Percentiles rank a stretch among this genome's conserved stretches.
Conservation (phyloP, 2,329 filamentous ascomycete species). For the Diaporthe ilicicola region DNA sequence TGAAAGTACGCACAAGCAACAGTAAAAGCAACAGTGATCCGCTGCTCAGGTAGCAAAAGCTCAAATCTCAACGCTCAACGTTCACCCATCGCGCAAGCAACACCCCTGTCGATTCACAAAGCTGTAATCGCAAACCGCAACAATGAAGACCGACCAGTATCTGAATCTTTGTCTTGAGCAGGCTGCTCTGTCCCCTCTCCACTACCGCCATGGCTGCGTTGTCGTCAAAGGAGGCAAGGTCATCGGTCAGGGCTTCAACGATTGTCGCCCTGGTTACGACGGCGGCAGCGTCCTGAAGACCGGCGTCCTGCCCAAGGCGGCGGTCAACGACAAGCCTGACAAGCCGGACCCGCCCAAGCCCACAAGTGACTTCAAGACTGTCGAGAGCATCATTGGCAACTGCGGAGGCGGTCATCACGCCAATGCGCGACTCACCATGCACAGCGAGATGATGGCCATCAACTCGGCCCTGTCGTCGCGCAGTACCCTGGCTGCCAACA, state of each 20-base stretch:
- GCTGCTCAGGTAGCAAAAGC: neutral
- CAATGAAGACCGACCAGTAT: conserved; percentile 49
- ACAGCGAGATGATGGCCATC: conserved; percentile 65
- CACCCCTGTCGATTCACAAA: neutral
- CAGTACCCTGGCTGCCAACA: conserved; percentile 50
- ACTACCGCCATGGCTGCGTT: conserved; percentile 55
- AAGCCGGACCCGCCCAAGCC: conserved; percentile 43
- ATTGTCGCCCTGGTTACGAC: conserved; percentile 57
- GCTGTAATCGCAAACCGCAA: conserved; percentile 11
- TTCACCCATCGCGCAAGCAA: neutral
- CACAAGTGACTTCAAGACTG: conserved; percentile 47
- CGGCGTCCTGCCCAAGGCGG: conserved; percentile 47
- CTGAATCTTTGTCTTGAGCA: conserved; percentile 60
- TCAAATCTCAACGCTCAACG: neutral
- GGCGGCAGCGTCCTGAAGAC: conserved; percentile 56
- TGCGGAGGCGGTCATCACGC: conserved; percentile 45
- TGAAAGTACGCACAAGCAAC: neutral
- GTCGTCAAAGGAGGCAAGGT: conserved; percentile 62
- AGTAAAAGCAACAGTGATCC: neutral
- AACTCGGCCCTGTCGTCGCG: conserved; percentile 56
- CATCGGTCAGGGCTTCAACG: conserved; percentile 60
- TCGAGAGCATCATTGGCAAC: conserved; percentile 42
- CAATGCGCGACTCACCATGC: conserved; percentile 58
- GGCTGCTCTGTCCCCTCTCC: conserved; percentile 57
- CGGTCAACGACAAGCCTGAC: conserved; percentile 43